These are phyloP conservation scores for Symbiotaphrina buchneri DNA, from an alignment of 495 filamentous ascomycete species.

Conservation along the genomic window DNA sequence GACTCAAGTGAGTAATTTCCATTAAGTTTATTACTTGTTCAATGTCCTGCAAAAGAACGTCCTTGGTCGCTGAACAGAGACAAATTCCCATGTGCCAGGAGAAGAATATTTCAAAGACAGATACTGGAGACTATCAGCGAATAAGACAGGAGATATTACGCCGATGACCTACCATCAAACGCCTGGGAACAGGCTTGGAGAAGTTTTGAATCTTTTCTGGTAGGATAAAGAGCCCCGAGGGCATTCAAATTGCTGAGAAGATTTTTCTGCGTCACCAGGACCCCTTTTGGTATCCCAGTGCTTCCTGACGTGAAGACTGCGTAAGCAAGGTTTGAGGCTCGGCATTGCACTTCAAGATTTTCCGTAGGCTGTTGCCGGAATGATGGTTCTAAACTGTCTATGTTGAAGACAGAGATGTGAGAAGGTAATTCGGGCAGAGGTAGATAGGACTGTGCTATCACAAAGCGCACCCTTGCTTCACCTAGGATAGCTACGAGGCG, in stretches of 20 bases:
- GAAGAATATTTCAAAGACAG: slow-evolving; percentile 66
- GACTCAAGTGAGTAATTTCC: slow-evolving; percentile 46
- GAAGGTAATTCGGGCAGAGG: no score
- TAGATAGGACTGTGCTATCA: slow-evolving; percentile 16
- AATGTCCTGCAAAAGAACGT: slow-evolving; percentile 39
- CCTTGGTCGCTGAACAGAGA: slow-evolving; percentile 43
- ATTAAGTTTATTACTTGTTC: slow-evolving; percentile 31
- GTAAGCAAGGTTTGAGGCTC: slow-evolving; percentile 9
- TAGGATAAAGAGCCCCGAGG: slow-evolving; percentile 35
- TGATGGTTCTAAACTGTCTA: no score
- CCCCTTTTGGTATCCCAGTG: slow-evolving; percentile 15
- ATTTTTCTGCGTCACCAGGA: slow-evolving; percentile 11
- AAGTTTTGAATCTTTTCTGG: slow-evolving; percentile 20
- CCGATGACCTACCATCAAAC: slow-evolving; percentile 29
- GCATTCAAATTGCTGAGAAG: slow-evolving; percentile 41
- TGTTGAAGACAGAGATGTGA: no score
- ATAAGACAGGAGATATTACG: no score
- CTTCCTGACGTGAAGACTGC: slow-evolving; percentile 13
- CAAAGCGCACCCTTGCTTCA: slow-evolving; percentile 23
- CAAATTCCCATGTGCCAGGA: slow-evolving; percentile 52
- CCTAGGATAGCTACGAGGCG: slow-evolving; percentile 29
- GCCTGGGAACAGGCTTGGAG: slow-evolving; percentile 53
- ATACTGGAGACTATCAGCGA: slow-evolving; percentile 18
- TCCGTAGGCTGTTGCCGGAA: slow-evolving; percentile 7
- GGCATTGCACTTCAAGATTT: slow-evolving; percentile 10